phyloP scores from a whole-genome alignment of 2,329 filamentous ascomycete species.

The Coniosporium tulheliwenetii region DNA sequence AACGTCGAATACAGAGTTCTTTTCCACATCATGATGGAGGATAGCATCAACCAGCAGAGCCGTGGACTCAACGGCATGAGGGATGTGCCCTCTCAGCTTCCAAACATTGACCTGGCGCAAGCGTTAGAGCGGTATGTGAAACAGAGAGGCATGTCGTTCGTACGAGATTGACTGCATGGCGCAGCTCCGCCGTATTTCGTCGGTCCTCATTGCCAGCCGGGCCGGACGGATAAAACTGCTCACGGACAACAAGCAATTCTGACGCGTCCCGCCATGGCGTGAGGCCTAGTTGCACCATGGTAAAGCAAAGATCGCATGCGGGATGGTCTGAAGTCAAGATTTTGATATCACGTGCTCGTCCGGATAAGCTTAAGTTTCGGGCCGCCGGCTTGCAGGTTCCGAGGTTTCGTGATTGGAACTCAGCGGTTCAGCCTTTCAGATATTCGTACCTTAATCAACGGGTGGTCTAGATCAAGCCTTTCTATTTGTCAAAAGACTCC shows the following conservation, averaged over 20 bases:
- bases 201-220: constrained; percentile 9
- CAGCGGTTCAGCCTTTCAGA: no score
- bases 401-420: no score
- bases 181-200: constrained; percentile 6
- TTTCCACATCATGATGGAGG: constrained; percentile 40
- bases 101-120: constrained; percentile 21
- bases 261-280: constrained; percentile 55
- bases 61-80: constrained; percentile 67
- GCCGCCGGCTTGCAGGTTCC: no score
- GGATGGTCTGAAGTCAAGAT: no score
- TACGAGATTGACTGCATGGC: constrained; percentile 23
- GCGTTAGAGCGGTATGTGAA: neutral
- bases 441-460: no score
- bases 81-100: constrained; percentile 59
- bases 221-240: constrained; percentile 42
- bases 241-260: constrained; percentile 51
- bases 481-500: no score
- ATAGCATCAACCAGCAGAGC: constrained; percentile 55
- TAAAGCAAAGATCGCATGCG: no score
- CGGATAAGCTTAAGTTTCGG: no score
- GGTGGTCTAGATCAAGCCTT: no score
- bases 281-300: constrained; percentile 19
- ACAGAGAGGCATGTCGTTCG: constrained; percentile 1
- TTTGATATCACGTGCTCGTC: no score
- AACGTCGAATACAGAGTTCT: constrained; percentile 41